These are phyloP conservation scores for Primulina eburnea DNA, from an alignment of 257 asterid genomes.

Conservation along the genomic window DNA sequence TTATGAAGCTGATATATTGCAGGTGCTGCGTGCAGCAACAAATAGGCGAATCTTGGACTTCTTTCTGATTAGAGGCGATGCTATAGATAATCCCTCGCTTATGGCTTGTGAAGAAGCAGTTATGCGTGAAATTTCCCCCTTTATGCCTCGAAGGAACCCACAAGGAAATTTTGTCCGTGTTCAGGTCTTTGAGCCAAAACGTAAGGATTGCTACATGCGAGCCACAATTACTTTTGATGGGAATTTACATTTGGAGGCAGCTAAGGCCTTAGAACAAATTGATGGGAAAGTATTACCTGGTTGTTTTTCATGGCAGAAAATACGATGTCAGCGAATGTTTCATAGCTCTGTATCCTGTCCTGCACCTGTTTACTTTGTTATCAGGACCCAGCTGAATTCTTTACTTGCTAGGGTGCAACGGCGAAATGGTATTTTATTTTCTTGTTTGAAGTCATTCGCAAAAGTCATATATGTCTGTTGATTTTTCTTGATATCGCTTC, in stretches of 20 bases:
- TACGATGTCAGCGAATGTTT: slow-evolving; percentile 65
- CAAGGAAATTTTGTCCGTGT: slow-evolving; percentile 53
- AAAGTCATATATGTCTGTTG: not conserved
- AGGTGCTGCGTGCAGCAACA: slow-evolving; percentile 43
- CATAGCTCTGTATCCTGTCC: slow-evolving; percentile 81
- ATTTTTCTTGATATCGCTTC: not conserved
- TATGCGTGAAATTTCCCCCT: slow-evolving; percentile 59
- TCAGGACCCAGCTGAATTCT: slow-evolving; percentile 44
- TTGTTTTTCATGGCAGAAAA: slow-evolving; percentile 77
- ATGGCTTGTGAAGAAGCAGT: slow-evolving; percentile 69
- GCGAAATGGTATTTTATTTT: slow-evolving; percentile 42
- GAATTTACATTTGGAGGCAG: slow-evolving; percentile 84
- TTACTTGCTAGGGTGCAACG: slow-evolving; percentile 46
- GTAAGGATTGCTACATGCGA: slow-evolving; percentile 48
- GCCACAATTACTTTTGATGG: slow-evolving; percentile 78
- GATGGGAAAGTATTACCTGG: slow-evolving; percentile 78
- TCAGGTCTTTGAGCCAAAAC: slow-evolving; percentile 67
- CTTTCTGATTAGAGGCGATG: slow-evolving; percentile 56
- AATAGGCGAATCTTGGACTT: slow-evolving; percentile 44
- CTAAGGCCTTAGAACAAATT: slow-evolving; percentile 76
- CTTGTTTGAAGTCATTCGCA: not conserved
- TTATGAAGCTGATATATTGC: slow-evolving; percentile 56
- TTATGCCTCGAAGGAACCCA: slow-evolving; percentile 69
- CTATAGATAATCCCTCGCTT: slow-evolving; percentile 55
- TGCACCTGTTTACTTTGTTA: slow-evolving; percentile 64